A percentile compares a stretch with the other conserved stretches of the same genome.
Evolutionary conservation across 495 filamentous ascomycete genomes (phyloP).

Genomic region (Penicillium lividum): DNA sequence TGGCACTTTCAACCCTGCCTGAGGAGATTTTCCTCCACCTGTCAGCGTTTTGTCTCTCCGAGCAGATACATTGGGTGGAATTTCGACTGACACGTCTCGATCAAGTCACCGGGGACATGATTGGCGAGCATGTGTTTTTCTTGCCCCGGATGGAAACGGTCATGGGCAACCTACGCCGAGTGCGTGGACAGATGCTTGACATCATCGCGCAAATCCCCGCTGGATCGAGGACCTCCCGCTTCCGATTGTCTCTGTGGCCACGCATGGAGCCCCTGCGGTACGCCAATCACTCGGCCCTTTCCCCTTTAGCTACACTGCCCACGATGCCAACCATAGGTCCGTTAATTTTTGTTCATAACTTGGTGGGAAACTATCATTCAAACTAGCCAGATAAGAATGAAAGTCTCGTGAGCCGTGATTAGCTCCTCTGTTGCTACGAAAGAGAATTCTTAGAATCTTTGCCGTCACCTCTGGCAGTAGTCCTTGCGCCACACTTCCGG

Average conservation of each 20-base stretch:
- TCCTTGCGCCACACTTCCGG: no score
- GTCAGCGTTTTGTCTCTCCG: conserved; percentile 6
- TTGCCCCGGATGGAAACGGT: conserved; percentile 10
- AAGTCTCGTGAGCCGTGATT: neutral
- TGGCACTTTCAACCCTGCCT: conserved; percentile 4
- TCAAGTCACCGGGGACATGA: neutral
- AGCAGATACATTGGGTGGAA: conserved; percentile 11
- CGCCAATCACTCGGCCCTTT: neutral
- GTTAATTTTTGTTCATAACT: neutral
- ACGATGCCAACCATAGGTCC: neutral
- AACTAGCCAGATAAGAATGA: neutral
- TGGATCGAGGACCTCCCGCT: neutral
- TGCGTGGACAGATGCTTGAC: conserved; percentile 6
- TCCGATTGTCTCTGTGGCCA: conserved; percentile 8
- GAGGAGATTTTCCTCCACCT: conserved; percentile 11
- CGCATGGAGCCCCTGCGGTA: conserved; percentile 6
- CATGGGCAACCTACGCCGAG: conserved; percentile 9
- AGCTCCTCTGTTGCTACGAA: no score
- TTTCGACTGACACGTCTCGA: conserved; percentile 4
- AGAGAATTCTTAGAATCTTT: no score
- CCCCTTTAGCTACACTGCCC: neutral
- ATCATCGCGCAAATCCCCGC: conserved; percentile 4
- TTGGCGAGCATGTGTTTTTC: conserved; percentile 14
- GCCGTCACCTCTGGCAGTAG: no score
- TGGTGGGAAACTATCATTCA: neutral